phyloP scores from a whole-genome alignment of 768 basidiomycete species.

The Mycena belliarum region DNA sequence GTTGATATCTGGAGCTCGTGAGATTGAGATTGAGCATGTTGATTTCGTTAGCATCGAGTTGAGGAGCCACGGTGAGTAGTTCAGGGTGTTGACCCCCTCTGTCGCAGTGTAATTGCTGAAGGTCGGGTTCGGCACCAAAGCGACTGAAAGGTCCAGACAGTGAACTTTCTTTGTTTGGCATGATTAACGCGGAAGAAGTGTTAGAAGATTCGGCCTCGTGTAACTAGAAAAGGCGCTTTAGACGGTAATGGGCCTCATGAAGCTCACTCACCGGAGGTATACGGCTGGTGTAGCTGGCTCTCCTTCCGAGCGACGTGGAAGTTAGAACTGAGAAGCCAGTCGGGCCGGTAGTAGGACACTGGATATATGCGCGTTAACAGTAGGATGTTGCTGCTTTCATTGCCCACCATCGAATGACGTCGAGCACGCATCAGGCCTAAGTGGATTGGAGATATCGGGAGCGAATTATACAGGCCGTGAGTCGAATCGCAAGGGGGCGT shows the following conservation, averaged over 20 bases:
- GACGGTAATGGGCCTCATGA: not conserved
- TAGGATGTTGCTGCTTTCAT: not conserved
- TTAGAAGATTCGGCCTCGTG: not conserved
- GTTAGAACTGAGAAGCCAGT: not conserved
- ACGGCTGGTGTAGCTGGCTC: not conserved
- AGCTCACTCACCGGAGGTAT: not conserved
- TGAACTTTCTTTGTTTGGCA: not conserved
- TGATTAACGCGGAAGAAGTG: not conserved
- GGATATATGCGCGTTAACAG: slow-evolving; percentile 1
- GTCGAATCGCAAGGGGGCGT: not conserved
- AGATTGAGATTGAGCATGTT: not conserved
- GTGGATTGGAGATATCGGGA: not conserved
- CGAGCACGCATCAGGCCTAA: not conserved
- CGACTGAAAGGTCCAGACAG: not conserved
- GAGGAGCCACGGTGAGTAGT: not conserved
- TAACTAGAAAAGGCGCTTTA: not conserved
- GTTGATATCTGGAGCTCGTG: not conserved
- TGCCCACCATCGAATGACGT: not conserved
- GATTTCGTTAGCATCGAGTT: not conserved
- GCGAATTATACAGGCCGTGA: not conserved
- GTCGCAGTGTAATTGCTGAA: too few relatives aligned
- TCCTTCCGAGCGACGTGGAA: not conserved
- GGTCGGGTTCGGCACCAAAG: too few relatives aligned
- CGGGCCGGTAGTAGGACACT: not conserved
- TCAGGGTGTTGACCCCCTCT: too few relatives aligned